phyloP scores from a whole-genome alignment of 495 filamentous ascomycete genomes.

The Friedmanniomyces endolithicus region DNA sequence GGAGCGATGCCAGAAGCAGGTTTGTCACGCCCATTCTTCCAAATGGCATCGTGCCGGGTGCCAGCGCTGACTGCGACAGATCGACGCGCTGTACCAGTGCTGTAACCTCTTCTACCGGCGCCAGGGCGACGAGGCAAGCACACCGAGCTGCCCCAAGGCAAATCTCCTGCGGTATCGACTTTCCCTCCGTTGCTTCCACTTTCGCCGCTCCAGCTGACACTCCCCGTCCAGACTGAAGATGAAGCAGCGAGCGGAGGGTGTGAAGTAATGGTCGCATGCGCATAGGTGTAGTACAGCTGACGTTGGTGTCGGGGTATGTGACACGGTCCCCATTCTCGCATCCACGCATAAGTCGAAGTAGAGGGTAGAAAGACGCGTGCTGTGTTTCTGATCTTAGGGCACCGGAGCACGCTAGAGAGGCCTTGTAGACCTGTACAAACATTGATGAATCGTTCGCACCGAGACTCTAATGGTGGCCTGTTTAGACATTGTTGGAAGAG shows the following conservation, averaged over 20 bases:
- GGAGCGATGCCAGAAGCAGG: constrained; percentile 55
- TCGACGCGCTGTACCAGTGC: constrained; percentile 92
- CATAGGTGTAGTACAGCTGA: background rate
- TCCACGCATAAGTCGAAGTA: constrained; percentile 45
- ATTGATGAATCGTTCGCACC: constrained; percentile 74
- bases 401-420: constrained; percentile 96
- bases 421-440: constrained; percentile 76
- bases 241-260: constrained; percentile 54
- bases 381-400: constrained; percentile 57
- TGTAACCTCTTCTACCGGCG: constrained; percentile 79
- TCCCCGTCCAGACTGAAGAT: constrained; percentile 52
- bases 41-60: background rate
- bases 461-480: constrained; percentile 99
- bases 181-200: background rate
- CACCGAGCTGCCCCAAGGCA: constrained; percentile 76
- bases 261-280: background rate
- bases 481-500: constrained; percentile 59
- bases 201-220: background rate
- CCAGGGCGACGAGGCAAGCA: constrained; percentile 63
- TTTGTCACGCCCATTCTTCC: background rate
- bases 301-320: background rate
- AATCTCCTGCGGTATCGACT: constrained; percentile 44
- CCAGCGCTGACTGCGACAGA: constrained; percentile 29
- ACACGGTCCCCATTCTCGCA: background rate
- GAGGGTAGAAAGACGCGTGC: constrained; percentile 46